Evolutionary conservation across 2,329 filamentous ascomycete species (phyloP).

Genomic region (Pseudogymnoascus sp.): DNA sequence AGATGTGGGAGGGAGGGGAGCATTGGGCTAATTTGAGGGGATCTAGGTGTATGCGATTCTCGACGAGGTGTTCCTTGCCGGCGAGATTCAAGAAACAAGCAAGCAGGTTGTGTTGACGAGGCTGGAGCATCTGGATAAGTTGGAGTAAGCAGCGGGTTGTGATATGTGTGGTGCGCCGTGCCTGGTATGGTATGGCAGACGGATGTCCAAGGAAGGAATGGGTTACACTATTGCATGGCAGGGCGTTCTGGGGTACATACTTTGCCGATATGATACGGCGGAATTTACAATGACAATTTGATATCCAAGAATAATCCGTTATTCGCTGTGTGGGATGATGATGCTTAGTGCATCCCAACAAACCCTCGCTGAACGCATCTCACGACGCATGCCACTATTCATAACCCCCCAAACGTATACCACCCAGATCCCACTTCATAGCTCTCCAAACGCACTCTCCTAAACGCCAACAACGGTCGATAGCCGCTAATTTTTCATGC

Average conservation of each 20-base stretch:
- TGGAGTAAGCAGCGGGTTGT: conserved; percentile 52
- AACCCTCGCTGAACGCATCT: neutral
- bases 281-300: neutral
- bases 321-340: neutral
- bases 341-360: neutral
- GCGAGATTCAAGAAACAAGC: conserved; percentile 97
- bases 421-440: neutral
- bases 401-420: neutral
- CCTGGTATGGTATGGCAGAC: neutral
- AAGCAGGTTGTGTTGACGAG: conserved; percentile 95
- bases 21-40: conserved; percentile 8
- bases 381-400: neutral
- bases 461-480: neutral
- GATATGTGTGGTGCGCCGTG: neutral
- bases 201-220: neutral
- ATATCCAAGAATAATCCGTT: neutral
- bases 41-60: conserved; percentile 86
- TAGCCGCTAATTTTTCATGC: neutral
- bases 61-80: conserved; percentile 94
- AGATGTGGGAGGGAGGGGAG: neutral
- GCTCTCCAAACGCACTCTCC: neutral
- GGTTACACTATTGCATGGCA: conserved; percentile 11
- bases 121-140: conserved; percentile 89
- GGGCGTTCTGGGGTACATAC: conserved; percentile 8
- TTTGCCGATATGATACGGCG: neutral